These are phyloP conservation scores for Backusella morwellensis DNA, from an alignment of 192 early-diverging fungal species.

Conservation along the genomic window DNA sequence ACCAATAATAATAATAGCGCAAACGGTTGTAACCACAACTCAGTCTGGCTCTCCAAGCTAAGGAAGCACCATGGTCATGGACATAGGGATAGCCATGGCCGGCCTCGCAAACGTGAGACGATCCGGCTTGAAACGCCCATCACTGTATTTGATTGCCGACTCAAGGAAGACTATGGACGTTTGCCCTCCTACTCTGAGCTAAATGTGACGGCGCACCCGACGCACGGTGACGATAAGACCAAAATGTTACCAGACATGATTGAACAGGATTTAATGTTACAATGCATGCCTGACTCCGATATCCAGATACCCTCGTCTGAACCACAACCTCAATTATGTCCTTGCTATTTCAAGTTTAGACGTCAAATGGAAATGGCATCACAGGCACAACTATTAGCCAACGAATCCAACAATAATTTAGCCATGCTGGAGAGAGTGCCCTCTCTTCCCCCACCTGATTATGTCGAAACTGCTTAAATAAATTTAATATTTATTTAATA, in stretches of 20 bases:
- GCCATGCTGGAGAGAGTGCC: constrained; percentile 11
- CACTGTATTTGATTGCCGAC: constrained; percentile 27
- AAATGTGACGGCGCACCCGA: constrained; percentile 1
- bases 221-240: neutral
- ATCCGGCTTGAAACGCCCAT: constrained; percentile 15
- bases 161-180: constrained; percentile 28
- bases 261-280: constrained; percentile 16
- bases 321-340: constrained; percentile 11
- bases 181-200: constrained; percentile 27
- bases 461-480: constrained; percentile 9
- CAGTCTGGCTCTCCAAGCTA: neutral
- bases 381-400: neutral
- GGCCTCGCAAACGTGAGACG: neutral
- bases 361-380: constrained; percentile 25
- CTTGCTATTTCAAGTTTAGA: constrained; percentile 21
- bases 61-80: neutral
- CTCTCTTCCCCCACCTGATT: constrained; percentile 28
- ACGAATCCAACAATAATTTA: neutral
- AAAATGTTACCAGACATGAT: neutral
- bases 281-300: constrained; percentile 11
- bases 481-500: neutral
- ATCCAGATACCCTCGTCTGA: neutral
- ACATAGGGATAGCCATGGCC: neutral
- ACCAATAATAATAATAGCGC: neutral
- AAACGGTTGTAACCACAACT: neutral